Conservation (phyloP, 768 basidiomycete genomes). For the Auriculariales sp. region DNA sequence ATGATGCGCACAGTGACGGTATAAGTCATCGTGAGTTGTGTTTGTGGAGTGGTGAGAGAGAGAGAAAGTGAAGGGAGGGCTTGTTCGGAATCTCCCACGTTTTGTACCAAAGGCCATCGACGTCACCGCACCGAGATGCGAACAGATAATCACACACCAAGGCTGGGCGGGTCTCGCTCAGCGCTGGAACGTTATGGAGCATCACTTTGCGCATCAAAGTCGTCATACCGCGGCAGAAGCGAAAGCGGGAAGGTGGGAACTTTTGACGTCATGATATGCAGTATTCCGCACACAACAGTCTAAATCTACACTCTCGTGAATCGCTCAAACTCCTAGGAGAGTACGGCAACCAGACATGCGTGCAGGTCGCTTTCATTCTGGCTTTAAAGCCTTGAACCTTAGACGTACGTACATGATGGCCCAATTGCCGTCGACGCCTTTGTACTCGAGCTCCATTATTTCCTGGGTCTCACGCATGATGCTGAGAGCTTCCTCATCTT, state of each 20-base stretch:
- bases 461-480: constrained; percentile 52
- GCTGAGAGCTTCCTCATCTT: constrained; percentile 36
- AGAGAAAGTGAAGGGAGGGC: not conserved
- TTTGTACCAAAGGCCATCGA: not conserved
- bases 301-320: too few relatives aligned
- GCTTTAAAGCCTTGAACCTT: constrained; percentile 24
- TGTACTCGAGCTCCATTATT: constrained; percentile 38
- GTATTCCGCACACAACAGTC: too few relatives aligned
- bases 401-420: constrained; percentile 59
- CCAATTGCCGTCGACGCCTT: constrained; percentile 48
- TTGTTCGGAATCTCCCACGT: not conserved
- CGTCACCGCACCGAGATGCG: too few relatives aligned
- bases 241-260: too few relatives aligned
- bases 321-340: too few relatives aligned
- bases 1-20: constrained; percentile 27
- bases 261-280: too few relatives aligned
- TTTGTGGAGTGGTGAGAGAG: not conserved
- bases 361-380: not conserved
- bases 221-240: too few relatives aligned
- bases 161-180: too few relatives aligned
- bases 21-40: constrained; percentile 10
- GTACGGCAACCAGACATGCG: too few relatives aligned
- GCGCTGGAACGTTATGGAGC: too few relatives aligned
- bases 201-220: too few relatives aligned
- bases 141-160: too few relatives aligned